phyloP scores from a whole-genome alignment of 2,329 filamentous ascomycete genomes.

The Diaporthe citriasiana region DNA sequence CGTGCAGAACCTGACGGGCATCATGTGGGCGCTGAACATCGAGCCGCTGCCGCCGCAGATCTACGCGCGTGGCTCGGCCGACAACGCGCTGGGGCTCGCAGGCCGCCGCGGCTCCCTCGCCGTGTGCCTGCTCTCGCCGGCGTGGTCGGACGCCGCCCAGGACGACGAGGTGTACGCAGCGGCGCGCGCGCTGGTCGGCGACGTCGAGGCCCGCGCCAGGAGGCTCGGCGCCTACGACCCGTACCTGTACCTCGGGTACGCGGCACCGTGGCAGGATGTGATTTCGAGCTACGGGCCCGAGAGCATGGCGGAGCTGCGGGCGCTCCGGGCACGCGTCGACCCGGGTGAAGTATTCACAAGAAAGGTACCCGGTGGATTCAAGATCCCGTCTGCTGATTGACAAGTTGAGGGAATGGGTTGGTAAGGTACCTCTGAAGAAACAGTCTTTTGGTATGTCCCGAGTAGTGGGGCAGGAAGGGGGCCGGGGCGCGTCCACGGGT shows the following conservation, averaged over 20 bases:
- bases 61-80: constrained; percentile 33
- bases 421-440: no score
- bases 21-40: constrained; percentile 42
- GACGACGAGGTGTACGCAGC: constrained; percentile 11
- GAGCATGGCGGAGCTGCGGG: constrained; percentile 41
- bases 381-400: constrained; percentile 33
- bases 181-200: constrained; percentile 5
- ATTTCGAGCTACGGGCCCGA: constrained; percentile 44
- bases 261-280: constrained; percentile 45
- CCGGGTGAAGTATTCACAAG: constrained; percentile 43
- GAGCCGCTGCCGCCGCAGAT: constrained; percentile 44
- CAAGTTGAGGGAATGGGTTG: no score
- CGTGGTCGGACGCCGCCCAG: neutral
- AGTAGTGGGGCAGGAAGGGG: no score
- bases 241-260: constrained; percentile 46
- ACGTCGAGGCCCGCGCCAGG: constrained; percentile 32
- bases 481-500: no score
- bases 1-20: neutral
- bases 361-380: constrained; percentile 43
- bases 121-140: constrained; percentile 10
- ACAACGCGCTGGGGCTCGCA: constrained; percentile 34
- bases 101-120: neutral
- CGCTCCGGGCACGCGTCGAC: constrained; percentile 40
- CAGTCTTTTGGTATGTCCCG: no score
- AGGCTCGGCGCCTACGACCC: constrained; percentile 43